phyloP scores from a whole-genome alignment of 352 stramenopile genomes.

The Pythium graminicola region DNA sequence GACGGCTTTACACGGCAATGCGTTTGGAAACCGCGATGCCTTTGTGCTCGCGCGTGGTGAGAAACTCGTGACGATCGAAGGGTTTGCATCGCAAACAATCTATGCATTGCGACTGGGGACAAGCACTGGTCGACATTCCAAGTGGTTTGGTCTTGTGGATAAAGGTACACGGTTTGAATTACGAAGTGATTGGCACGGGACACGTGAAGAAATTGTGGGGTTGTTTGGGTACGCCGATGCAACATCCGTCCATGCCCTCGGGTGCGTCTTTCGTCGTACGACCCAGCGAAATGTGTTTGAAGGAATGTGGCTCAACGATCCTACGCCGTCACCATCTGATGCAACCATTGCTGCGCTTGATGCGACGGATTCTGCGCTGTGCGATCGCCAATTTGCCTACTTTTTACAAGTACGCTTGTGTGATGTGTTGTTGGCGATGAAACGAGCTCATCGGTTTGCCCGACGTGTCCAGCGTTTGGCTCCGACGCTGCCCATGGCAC shows the following conservation, averaged over 20 bases:
- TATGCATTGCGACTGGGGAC: slow-evolving; percentile 63
- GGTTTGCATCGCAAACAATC: slow-evolving; percentile 66
- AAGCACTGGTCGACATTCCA: slow-evolving; percentile 46
- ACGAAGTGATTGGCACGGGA: slow-evolving; percentile 37
- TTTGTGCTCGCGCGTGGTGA: slow-evolving; percentile 53
- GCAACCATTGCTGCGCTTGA: too few species aligned
- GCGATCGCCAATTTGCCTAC: slow-evolving; percentile 71
- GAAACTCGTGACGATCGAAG: slow-evolving; percentile 55
- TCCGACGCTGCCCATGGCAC: slow-evolving; percentile 21
- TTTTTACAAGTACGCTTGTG: slow-evolving; percentile 75
- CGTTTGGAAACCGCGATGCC: slow-evolving; percentile 57
- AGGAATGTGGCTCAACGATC: slow-evolving; percentile 70
- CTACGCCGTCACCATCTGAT: background rate
- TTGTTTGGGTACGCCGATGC: slow-evolving; percentile 58
- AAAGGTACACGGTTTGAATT: slow-evolving; percentile 65
- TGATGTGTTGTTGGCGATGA: slow-evolving; percentile 56
- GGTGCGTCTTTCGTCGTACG: slow-evolving; percentile 54
- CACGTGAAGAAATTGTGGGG: slow-evolving; percentile 65
- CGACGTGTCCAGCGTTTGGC: slow-evolving; percentile 37
- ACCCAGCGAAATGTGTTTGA: slow-evolving; percentile 74
- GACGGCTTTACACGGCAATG: slow-evolving; percentile 53
- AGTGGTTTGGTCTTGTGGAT: slow-evolving; percentile 71
- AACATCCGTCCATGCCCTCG: slow-evolving; percentile 58
- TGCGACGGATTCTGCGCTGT: slow-evolving; percentile 33
- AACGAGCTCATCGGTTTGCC: slow-evolving; percentile 52